Percentiles rank a stretch among this genome's conserved stretches.
Evolutionary conservation across 1,139 yeast genomes (phyloP).

Genomic region (Nakaseomyces glabratus): DNA sequence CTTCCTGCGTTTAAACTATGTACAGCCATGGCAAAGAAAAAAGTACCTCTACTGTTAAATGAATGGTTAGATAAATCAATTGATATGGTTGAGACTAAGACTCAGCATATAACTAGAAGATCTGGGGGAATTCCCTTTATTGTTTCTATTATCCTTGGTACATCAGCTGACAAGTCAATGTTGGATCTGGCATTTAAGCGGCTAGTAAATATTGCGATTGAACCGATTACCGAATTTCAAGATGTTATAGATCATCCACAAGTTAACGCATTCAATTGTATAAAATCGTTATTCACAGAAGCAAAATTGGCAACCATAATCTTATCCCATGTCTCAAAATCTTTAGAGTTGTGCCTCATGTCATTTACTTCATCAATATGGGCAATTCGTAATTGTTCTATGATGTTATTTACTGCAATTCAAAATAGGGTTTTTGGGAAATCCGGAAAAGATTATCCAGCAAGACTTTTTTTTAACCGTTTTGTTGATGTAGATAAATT

Average conservation of each 20-base stretch:
- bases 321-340: slow-evolving; percentile 45
- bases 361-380: slow-evolving; percentile 61
- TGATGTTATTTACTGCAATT: slow-evolving; percentile 81
- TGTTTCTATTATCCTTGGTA: slow-evolving; percentile 60
- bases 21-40: slow-evolving; percentile 42
- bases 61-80: slow-evolving; percentile 52
- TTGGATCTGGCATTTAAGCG: slow-evolving; percentile 43
- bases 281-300: slow-evolving; percentile 65
- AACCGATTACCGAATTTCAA: slow-evolving; percentile 40
- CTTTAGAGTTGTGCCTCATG: slow-evolving; percentile 50
- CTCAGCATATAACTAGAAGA: slow-evolving; percentile 71
- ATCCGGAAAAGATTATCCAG: slow-evolving; percentile 40
- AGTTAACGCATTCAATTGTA: slow-evolving; percentile 86
- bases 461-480: slow-evolving; percentile 58
- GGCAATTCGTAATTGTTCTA: slow-evolving; percentile 87
- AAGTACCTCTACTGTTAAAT: slow-evolving; percentile 35
- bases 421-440: slow-evolving; percentile 74
- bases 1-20: slow-evolving; percentile 67
- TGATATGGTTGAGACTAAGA: slow-evolving; percentile 42
- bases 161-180: slow-evolving; percentile 34
- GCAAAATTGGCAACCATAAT: slow-evolving; percentile 49
- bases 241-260: slow-evolving; percentile 73
- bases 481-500: slow-evolving; percentile 45
- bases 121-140: slow-evolving; percentile 87
- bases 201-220: slow-evolving; percentile 44